These are phyloP conservation scores for Chimonanthus salicifolius DNA, from an alignment of 164 flowering plant species.

Conservation along the genomic window DNA sequence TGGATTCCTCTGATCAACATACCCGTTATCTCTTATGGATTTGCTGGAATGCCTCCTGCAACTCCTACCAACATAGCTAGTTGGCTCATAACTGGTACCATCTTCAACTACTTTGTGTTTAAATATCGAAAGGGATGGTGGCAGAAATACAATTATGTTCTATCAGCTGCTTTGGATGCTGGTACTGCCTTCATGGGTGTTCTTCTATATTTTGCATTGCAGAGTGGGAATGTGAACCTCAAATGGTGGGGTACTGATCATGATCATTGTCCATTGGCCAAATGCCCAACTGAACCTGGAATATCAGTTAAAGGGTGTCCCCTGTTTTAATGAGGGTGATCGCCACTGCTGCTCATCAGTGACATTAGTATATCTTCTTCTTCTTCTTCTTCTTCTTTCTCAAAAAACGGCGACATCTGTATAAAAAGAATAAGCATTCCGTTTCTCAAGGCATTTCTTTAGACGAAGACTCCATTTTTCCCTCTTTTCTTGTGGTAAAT, in stretches of 20 bases:
- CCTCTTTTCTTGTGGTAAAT: no score
- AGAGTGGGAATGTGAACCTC: conserved; percentile 41
- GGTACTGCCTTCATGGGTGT: conserved; percentile 98
- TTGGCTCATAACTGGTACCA: conserved; percentile 79
- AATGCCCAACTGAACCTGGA: conserved; percentile 84
- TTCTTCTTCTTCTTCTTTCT: no score
- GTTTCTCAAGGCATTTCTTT: no score
- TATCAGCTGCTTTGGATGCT: conserved; percentile 91
- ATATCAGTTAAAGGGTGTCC: conserved; percentile 66
- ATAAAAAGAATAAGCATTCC: no score
- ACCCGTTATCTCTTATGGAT: conserved; percentile 82
- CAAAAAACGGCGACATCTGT: no score
- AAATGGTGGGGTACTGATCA: conserved; percentile 82
- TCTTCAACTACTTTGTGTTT: conserved; percentile 85
- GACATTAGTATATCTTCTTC: no score
- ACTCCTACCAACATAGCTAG: conserved; percentile 89
- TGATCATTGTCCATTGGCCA: conserved; percentile 79
- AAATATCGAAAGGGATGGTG: conserved; percentile 68
- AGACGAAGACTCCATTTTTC: no score
- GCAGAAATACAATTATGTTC: conserved; percentile 83
- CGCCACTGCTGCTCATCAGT: no score
- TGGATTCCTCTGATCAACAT: conserved; percentile 87
- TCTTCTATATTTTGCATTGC: conserved; percentile 61
- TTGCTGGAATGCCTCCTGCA: conserved; percentile 94
- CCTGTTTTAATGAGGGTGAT: conserved; percentile 22